These are phyloP conservation scores for Lichtheimia ornata DNA, from an alignment of 371 early-diverging fungal species.

Conservation along the genomic window DNA sequence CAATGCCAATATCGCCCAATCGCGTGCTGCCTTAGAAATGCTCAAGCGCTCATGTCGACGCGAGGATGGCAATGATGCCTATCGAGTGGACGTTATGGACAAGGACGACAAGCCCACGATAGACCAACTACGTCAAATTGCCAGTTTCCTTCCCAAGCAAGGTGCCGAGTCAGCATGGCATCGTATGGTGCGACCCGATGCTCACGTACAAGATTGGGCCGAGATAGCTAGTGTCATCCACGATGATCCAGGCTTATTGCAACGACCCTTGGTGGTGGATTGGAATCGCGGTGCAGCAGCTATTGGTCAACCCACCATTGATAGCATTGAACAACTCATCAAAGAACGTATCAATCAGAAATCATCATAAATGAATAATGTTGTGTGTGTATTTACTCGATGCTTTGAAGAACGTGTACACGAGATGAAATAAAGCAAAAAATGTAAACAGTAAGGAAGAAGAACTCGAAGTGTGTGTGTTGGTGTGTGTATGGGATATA, in stretches of 20 bases:
- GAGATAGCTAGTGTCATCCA: conserved; percentile 14
- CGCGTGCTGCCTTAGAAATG: conserved; percentile 32
- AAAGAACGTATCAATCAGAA: conserved; percentile 1
- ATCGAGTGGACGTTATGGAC: conserved; percentile 40
- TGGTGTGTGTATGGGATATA: not conserved
- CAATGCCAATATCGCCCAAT: conserved; percentile 28
- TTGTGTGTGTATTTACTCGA: no score
- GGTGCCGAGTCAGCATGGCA: conserved; percentile 12
- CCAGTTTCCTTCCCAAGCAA: conserved; percentile 14
- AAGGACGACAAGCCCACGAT: conserved; percentile 17
- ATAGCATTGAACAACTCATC: conserved; percentile 19
- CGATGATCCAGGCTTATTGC: conserved; percentile 12
- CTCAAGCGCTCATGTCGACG: conserved; percentile 13
- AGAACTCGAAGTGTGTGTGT: not conserved
- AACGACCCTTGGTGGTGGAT: conserved; percentile 50
- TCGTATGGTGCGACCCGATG: conserved; percentile 16
- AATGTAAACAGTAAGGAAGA: not conserved
- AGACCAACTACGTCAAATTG: conserved; percentile 23
- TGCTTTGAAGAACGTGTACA: not conserved
- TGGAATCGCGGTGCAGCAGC: conserved; percentile 39
- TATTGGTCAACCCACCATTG: conserved; percentile 27
- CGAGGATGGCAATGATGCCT: conserved; percentile 25
- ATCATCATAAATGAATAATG: not conserved
- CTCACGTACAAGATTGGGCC: conserved; percentile 14
- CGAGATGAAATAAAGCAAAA: not conserved